Conservation (phyloP, 179 eudicot species). For the Beta lomatogona region DNA sequence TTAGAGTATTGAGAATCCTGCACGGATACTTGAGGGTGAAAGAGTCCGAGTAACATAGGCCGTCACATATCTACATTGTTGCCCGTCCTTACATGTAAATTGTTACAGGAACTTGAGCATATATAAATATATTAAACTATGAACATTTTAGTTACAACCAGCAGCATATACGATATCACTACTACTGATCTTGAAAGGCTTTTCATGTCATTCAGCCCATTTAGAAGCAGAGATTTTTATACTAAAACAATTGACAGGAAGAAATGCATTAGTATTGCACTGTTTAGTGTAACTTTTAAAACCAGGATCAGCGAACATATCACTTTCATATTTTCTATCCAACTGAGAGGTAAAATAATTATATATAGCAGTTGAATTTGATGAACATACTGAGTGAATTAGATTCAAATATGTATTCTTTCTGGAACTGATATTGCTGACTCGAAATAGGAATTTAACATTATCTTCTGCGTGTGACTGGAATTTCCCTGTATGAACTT, state of each 20-base stretch:
- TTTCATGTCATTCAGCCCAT: too few relatives aligned
- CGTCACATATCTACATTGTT: too few relatives aligned
- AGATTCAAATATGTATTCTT: background rate
- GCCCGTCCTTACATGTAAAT: background rate
- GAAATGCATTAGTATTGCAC: background rate
- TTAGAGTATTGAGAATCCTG: too few relatives aligned
- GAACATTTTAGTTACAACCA: background rate
- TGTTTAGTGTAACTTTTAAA: constrained; percentile 2
- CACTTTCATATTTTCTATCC: background rate
- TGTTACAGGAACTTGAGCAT: background rate
- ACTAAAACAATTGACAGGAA: background rate
- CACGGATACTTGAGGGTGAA: too few relatives aligned
- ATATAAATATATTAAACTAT: background rate
- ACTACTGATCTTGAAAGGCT: background rate
- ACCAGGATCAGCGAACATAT: background rate
- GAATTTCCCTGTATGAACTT: background rate
- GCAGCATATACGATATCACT: background rate
- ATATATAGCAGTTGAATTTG: background rate
- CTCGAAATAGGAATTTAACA: background rate
- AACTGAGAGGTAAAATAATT: background rate
- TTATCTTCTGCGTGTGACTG: background rate
- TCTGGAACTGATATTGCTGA: background rate
- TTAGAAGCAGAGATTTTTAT: background rate
- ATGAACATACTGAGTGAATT: background rate
- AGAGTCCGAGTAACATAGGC: too few relatives aligned